These are phyloP conservation scores for Begonia peltatifolia DNA, from an alignment of 306 rosid species.

Conservation along the genomic window DNA sequence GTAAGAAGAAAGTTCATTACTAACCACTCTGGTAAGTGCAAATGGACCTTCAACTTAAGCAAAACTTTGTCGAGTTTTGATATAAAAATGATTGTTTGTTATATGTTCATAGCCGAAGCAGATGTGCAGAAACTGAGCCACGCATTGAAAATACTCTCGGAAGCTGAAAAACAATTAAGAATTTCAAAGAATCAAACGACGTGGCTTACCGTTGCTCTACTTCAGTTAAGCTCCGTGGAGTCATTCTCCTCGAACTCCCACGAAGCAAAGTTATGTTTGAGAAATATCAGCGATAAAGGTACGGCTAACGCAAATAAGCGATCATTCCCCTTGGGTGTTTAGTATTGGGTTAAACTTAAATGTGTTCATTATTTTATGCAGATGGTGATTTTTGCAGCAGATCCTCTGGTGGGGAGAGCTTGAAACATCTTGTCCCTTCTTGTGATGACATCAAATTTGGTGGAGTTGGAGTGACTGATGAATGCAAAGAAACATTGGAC, in stretches of 20 bases:
- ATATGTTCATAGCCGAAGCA: constrained; percentile 31
- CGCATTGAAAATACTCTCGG: constrained; percentile 65
- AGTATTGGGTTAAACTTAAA: neutral
- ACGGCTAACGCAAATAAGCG: no score
- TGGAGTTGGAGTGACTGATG: constrained; percentile 21
- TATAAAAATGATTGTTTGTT: no score
- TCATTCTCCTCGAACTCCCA: constrained; percentile 28
- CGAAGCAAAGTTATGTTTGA: constrained; percentile 29
- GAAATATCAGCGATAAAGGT: constrained; percentile 28
- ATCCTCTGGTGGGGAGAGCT: constrained; percentile 20
- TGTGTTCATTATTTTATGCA: constrained; percentile 8
- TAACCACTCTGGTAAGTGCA: constrained; percentile 43
- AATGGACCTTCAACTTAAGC: no score
- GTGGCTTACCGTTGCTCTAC: constrained; percentile 79
- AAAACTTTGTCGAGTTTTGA: no score
- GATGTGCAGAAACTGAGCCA: constrained; percentile 55
- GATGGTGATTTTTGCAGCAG: constrained; percentile 17
- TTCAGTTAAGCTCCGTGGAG: constrained; percentile 64
- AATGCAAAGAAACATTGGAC: constrained; percentile 41
- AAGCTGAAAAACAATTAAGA: constrained; percentile 66
- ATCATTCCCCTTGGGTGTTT: no score
- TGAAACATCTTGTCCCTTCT: constrained; percentile 25
- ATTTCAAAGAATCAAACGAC: constrained; percentile 73
- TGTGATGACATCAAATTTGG: constrained; percentile 7
- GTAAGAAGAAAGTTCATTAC: constrained; percentile 28